Conservation (phyloP, 306 rosid genomes). For the Inga leiocalycina region DNA sequence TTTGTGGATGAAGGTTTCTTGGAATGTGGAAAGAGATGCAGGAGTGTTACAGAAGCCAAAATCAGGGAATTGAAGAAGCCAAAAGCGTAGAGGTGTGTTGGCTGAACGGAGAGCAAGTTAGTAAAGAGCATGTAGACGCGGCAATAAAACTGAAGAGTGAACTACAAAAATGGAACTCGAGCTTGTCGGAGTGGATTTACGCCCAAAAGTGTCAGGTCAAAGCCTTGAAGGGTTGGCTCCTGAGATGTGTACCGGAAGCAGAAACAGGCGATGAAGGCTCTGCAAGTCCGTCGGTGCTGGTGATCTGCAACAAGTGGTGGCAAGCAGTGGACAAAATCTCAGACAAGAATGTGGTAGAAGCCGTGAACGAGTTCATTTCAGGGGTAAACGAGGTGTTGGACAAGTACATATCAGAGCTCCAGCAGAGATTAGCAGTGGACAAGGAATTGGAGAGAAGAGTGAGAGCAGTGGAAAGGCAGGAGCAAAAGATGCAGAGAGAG, state of each 20-base stretch:
- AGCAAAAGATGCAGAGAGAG: conserved; percentile 60
- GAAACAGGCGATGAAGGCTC: conserved; percentile 30
- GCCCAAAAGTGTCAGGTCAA: conserved; percentile 66
- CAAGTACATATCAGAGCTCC: conserved; percentile 46
- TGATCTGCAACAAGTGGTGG: conserved; percentile 72
- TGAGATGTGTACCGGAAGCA: conserved; percentile 63
- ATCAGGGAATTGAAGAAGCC: conserved; percentile 48
- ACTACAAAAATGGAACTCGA: conserved; percentile 64
- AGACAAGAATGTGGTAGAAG: conserved; percentile 61
- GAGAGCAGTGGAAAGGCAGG: conserved; percentile 48
- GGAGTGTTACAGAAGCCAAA: conserved; percentile 67
- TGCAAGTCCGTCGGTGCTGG: conserved; percentile 51
- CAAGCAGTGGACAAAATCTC: conserved; percentile 57
- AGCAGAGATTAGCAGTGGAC: conserved; percentile 48
- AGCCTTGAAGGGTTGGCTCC: conserved; percentile 78
- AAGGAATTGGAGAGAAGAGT: conserved; percentile 62
- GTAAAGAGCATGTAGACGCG: conserved; percentile 51
- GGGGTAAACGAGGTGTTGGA: conserved; percentile 52
- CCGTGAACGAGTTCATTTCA: conserved; percentile 52
- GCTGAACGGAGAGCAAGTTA: conserved; percentile 38
- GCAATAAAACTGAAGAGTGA: conserved; percentile 66
- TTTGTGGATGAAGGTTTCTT: conserved; percentile 46
- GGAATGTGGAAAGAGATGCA: conserved; percentile 85
- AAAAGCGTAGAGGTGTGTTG: conserved; percentile 42
- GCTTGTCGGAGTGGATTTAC: conserved; percentile 66